Percentiles rank a stretch among this genome's conserved stretches.
Evolutionary conservation across 768 basidiomycete species (phyloP).

Genomic region (Podaxis sp.): DNA sequence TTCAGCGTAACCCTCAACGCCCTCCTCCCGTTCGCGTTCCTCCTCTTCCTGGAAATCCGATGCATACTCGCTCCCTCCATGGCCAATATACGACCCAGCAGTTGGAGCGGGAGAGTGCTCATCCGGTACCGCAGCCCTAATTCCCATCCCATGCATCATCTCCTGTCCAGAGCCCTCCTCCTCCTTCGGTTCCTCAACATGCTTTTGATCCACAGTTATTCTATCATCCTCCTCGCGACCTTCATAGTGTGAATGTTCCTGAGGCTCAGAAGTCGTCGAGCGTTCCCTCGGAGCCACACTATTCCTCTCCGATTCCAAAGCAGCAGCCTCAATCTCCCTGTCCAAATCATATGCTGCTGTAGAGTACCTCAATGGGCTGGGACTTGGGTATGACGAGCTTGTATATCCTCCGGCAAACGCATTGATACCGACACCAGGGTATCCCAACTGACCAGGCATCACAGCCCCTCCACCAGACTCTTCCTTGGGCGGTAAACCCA

Average conservation of each 20-base stretch:
- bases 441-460: not conserved
- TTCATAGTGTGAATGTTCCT: not conserved
- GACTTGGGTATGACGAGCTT: conserved; percentile 30
- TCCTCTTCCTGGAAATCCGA: conserved; percentile 40
- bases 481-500: not conserved
- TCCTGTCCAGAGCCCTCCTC: conserved; percentile 19
- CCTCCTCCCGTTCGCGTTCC: conserved; percentile 59
- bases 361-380: conserved; percentile 42
- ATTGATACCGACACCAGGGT: not conserved
- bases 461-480: not conserved
- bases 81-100: conserved; percentile 42
- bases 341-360: conserved; percentile 29
- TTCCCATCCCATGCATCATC: conserved; percentile 26
- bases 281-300: not conserved
- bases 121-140: conserved; percentile 21
- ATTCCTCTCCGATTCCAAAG: conserved; percentile 1
- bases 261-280: conserved; percentile 6
- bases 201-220: conserved; percentile 7
- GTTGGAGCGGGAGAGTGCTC: conserved; percentile 49
- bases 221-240: not conserved
- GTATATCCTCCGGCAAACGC: not conserved
- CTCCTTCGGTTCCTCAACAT: conserved; percentile 14
- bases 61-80: conserved; percentile 10
- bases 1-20: conserved; percentile 24
- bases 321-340: conserved; percentile 13